These are phyloP conservation scores for Sisymbrium altissimum DNA, from an alignment of 345 rosid genomes.

Conservation along the genomic window DNA sequence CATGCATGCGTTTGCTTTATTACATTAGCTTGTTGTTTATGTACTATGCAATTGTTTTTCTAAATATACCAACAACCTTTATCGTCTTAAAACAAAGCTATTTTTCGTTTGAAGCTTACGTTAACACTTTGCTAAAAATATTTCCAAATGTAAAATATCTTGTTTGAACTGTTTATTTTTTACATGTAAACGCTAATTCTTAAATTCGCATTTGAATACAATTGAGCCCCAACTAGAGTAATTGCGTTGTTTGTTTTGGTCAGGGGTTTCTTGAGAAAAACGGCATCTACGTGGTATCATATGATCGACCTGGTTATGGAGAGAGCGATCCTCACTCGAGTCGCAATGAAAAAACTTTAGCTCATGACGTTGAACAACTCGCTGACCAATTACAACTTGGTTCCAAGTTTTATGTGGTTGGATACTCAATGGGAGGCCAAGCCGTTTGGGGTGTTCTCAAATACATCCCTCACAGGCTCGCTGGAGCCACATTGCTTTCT, in stretches of 20 bases:
- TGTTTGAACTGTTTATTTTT: too few species aligned
- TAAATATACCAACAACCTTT: too few species aligned
- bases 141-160: too few species aligned
- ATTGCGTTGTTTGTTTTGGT: background rate
- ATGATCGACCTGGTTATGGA: slow-evolving; percentile 73
- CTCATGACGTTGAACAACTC: slow-evolving; percentile 71
- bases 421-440: slow-evolving; percentile 42
- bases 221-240: too few species aligned
- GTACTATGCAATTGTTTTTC: too few species aligned
- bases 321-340: slow-evolving; percentile 28
- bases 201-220: too few species aligned
- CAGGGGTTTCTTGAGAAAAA: slow-evolving; percentile 75
- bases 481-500: slow-evolving; percentile 47
- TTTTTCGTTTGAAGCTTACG: too few species aligned
- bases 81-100: too few species aligned
- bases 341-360: slow-evolving; percentile 61
- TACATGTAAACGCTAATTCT: too few species aligned
- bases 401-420: slow-evolving; percentile 56
- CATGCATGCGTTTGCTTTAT: too few species aligned
- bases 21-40: too few species aligned
- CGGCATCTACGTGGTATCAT: slow-evolving; percentile 59
- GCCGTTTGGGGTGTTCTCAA: slow-evolving; percentile 55
- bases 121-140: too few species aligned
- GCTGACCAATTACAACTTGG: slow-evolving; percentile 87
- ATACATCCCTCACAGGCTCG: slow-evolving; percentile 67